Evolutionary conservation across 306 rosid species (phyloP), one percentile per base, ranked within the genome.

Genomic region (Astragalus membranaceus): DNA sequence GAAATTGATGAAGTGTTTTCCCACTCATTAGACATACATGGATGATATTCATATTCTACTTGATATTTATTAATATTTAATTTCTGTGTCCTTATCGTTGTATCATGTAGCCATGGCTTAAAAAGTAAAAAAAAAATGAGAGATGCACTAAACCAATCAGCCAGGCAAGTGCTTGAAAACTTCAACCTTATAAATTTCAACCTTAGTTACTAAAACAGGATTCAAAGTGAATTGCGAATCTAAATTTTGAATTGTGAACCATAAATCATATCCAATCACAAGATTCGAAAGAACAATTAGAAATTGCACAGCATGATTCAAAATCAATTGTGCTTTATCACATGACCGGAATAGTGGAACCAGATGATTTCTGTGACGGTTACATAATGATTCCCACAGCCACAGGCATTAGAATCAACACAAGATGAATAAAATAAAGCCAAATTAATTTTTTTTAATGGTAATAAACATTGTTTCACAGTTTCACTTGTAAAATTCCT

Each of bases 381-480:
- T 5, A 51, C 2, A 51, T 1, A 7, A 47, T 55, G 15, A 47
- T 64, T 72, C 64, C 57, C n/a, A n/a, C n/a, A n/a, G n/a, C n/a
- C n/a, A n/a, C n/a, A n/a, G n/a, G n/a, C n/a, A n/a, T n/a, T n/a
- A n/a, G n/a, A n/a, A n/a, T n/a, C n/a, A n/a, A n/a, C n/a, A n/a
- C n/a, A n/a, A n/a, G n/a, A n/a, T n/a, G n/a, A n/a, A n/a, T n/a
- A n/a, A n/a, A n/a, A n/a, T n/a, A n/a, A n/a, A n/a, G 5, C 50
- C 35, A 36, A 13, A 26, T 42, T 12, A 39, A 14, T n/a, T 3
- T n/a, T n/a, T n/a, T n/a, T n/a, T n/a, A n/a, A n/a, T n/a, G n/a
- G n/a, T n/a, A n/a, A n/a, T n/a, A n/a, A n/a, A n/a, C n/a, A 64
- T 59, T 76, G 60, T 13, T 76, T 32, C 42, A 37, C 10, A 7